Base-by-base conservation (phyloP, 2,329 filamentous ascomycete genomes). In the Trichoderma lentiforme region DNA sequence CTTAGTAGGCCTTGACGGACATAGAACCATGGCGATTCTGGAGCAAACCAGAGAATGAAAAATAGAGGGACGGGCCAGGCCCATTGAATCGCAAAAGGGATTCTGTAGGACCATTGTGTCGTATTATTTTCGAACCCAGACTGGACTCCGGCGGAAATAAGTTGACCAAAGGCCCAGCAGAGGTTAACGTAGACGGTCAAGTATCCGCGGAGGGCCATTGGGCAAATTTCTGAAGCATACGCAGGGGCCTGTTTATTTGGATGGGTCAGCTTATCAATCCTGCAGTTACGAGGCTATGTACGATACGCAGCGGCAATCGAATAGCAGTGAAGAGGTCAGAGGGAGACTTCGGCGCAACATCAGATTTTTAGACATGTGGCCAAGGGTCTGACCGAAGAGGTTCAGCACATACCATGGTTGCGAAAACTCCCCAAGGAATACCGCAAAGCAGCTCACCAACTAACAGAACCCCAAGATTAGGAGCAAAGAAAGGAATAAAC, bases 1-100 rank as follows among this genome's bases (percentile, higher is more conserved):
- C 88, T 88, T 36, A 89, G 79, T 21, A 84, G 83, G 30, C 86
- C 87, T 74, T 26, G n/a, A 12, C 73, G 72, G 6, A 78, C 76
- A 6, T 77, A 75, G 70, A 73, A 79, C 77, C 78, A 81, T 6
- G 79, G 79, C 3, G 77, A 80, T 67, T 81, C 79, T 1, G 79
- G 79, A 8, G 77, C 75, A 64, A 79, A 74, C 62, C 65, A 76
- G 15, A 76, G 73, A n/a, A 74, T 73, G n/a, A 79, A 67, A 12
- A 77, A 73, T 5, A 80, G 66, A 1, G 75, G 75, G 3, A 79
- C 36, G 2, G 79, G 78, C 78, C 79, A 80, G 1, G 77, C 53
- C 81, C 81, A 82, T 72, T 82, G 80, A 5, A 81, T 71, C 3
- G 79, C 81, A 70, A 82, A 81, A 9, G 81, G 81, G 9, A 82